phyloP scores from a whole-genome alignment of 345 rosid species.

The Pseudoturritis turrita region DNA sequence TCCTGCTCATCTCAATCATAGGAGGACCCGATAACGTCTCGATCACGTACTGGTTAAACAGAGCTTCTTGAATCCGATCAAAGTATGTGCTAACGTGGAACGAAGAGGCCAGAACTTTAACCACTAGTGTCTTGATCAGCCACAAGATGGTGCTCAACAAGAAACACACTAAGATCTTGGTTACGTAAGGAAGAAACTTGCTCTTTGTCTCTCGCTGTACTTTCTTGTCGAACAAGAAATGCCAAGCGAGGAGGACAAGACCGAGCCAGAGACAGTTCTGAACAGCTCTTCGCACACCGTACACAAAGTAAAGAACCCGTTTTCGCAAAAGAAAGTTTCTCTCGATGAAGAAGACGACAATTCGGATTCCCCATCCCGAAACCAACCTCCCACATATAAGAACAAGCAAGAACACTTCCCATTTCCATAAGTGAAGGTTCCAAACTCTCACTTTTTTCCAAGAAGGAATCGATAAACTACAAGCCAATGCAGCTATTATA shows the following conservation, averaged over 20 bases:
- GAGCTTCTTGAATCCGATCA: conserved; percentile 78
- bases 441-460: conserved; percentile 35
- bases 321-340: conserved; percentile 71
- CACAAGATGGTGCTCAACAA: conserved; percentile 60
- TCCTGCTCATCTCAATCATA: conserved; percentile 43
- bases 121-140: conserved; percentile 80
- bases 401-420: conserved; percentile 73
- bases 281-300: conserved; percentile 71
- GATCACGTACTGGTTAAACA: conserved; percentile 81
- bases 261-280: conserved; percentile 88
- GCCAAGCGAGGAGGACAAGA: conserved; percentile 69
- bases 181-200: conserved; percentile 43
- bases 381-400: conserved; percentile 81
- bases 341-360: conserved; percentile 74
- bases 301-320: conserved; percentile 74
- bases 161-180: conserved; percentile 63
- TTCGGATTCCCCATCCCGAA: conserved; percentile 83
- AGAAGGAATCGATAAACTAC: conserved; percentile 41
- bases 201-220: conserved; percentile 38
- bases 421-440: conserved; percentile 77
- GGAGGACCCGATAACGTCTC: conserved; percentile 83
- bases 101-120: conserved; percentile 78
- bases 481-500: conserved; percentile 44
- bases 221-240: conserved; percentile 53
- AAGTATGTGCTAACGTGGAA: conserved; percentile 93